These are phyloP conservation scores for Fusarium bactridioides DNA, from an alignment of 2,329 filamentous ascomycete genomes.

Conservation along the genomic window DNA sequence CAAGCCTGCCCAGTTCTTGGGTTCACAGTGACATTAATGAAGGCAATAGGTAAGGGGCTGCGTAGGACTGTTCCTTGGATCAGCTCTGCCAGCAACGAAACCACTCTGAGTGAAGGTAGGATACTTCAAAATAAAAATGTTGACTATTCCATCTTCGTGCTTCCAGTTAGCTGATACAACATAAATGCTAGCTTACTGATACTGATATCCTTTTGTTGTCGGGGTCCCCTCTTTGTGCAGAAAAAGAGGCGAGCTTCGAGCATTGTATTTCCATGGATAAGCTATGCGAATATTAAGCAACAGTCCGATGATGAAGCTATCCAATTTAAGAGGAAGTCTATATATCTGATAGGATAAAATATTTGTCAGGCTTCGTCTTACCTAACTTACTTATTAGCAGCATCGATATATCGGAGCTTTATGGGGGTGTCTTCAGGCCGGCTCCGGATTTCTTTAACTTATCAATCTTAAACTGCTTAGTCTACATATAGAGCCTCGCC, in stretches of 20 bases:
- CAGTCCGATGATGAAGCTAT: background rate
- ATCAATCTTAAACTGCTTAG: background rate
- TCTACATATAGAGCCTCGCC: background rate
- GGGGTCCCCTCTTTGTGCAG: background rate
- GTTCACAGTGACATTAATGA: background rate
- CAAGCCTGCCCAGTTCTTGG: background rate
- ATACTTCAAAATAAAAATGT: background rate
- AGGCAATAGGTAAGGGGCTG: background rate
- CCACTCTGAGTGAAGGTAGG: background rate
- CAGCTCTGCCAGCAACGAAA: background rate
- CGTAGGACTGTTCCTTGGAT: background rate
- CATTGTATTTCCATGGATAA: background rate
- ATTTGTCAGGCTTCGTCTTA: background rate
- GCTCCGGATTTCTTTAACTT: background rate
- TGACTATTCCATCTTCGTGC: background rate
- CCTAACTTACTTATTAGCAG: background rate
- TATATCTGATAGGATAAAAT: background rate
- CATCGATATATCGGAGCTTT: background rate
- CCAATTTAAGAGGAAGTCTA: background rate
- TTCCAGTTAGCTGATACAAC: background rate
- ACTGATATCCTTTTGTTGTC: background rate
- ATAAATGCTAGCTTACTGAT: background rate
- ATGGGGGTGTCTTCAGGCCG: background rate
- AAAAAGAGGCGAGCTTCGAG: background rate
- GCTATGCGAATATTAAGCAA: background rate